A percentile compares a stretch with the other conserved stretches of the same genome.
Conservation (phyloP, 2,329 filamentous ascomycete species). For the Albophoma yamanashiensis region DNA sequence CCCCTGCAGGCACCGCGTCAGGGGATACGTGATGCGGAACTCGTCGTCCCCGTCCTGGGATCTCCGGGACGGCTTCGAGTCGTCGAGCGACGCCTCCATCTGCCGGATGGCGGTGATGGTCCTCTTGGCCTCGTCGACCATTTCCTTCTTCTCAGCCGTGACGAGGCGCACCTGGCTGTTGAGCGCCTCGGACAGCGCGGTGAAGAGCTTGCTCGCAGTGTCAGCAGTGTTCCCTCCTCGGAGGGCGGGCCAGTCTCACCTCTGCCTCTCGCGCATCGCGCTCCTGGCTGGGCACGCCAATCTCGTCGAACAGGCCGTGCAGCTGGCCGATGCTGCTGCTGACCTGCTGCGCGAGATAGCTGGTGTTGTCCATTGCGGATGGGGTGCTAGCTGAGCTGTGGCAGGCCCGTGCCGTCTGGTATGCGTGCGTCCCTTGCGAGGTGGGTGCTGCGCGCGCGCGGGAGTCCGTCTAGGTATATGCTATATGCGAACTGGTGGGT, state of each 20-base stretch:
- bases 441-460: background rate
- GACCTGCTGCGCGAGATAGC: conserved; percentile 89
- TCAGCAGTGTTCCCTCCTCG: background rate
- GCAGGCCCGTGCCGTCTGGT: background rate
- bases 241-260: conserved; percentile 33
- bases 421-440: background rate
- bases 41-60: conserved; percentile 58
- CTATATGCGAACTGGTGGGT: background rate
- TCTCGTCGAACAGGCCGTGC: conserved; percentile 93
- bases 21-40: conserved; percentile 70
- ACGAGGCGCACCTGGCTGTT: conserved; percentile 83
- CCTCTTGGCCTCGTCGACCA: conserved; percentile 81
- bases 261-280: conserved; percentile 82
- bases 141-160: conserved; percentile 75
- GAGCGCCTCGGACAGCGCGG: conserved; percentile 81
- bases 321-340: conserved; percentile 87
- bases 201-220: conserved; percentile 57
- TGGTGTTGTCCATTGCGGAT: conserved; percentile 48
- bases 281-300: conserved; percentile 89
- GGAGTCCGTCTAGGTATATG: background rate
- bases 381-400: background rate
- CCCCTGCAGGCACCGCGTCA: conserved; percentile 65
- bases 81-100: conserved; percentile 85
- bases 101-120: conserved; percentile 81
- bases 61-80: conserved; percentile 49